phyloP scores from a whole-genome alignment of 2,329 filamentous ascomycete genomes.

The Ceratocystis alfenasii region DNA sequence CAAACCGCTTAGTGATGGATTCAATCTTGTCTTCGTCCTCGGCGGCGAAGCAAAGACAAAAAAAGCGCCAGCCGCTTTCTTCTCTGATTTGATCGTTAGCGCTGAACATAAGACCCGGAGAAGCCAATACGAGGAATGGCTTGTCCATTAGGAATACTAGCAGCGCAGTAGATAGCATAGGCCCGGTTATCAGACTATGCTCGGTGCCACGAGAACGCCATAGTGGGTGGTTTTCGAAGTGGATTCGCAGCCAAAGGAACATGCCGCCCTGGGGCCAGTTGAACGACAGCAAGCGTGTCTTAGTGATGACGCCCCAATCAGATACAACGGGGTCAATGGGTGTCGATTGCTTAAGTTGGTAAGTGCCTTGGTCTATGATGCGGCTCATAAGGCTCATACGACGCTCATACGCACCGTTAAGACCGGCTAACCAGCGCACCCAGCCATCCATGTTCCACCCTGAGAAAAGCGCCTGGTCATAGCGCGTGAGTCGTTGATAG shows the following conservation, averaged over 20 bases:
- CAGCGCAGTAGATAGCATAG: constrained; percentile 50
- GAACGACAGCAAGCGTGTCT: constrained; percentile 63
- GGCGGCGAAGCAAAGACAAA: constrained; percentile 74
- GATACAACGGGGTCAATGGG: constrained; percentile 35
- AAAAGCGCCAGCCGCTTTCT: constrained; percentile 56
- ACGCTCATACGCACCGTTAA: constrained; percentile 71
- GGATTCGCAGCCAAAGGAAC: constrained; percentile 74
- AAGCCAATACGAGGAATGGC: constrained; percentile 57
- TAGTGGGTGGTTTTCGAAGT: constrained; percentile 63
- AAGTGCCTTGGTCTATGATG: constrained; percentile 56
- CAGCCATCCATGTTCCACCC: constrained; percentile 76
- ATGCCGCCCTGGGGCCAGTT: constrained; percentile 75
- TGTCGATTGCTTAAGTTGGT: constrained; percentile 50
- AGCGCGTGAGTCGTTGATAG: constrained; percentile 35
- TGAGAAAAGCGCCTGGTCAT: constrained; percentile 37
- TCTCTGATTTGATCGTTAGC: constrained; percentile 48
- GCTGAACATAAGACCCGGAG: constrained; percentile 63
- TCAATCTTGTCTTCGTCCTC: constrained; percentile 60
- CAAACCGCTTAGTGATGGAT: constrained; percentile 50
- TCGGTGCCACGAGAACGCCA: constrained; percentile 31
- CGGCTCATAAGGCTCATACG: constrained; percentile 72
- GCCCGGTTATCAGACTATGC: constrained; percentile 38
- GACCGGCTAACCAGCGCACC: constrained; percentile 80
- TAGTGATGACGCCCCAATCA: constrained; percentile 66
- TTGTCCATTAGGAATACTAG: constrained; percentile 59